Evolutionary conservation across 2,329 filamentous ascomycete species (phyloP).

Genomic region (Cyphellophora europaea): DNA sequence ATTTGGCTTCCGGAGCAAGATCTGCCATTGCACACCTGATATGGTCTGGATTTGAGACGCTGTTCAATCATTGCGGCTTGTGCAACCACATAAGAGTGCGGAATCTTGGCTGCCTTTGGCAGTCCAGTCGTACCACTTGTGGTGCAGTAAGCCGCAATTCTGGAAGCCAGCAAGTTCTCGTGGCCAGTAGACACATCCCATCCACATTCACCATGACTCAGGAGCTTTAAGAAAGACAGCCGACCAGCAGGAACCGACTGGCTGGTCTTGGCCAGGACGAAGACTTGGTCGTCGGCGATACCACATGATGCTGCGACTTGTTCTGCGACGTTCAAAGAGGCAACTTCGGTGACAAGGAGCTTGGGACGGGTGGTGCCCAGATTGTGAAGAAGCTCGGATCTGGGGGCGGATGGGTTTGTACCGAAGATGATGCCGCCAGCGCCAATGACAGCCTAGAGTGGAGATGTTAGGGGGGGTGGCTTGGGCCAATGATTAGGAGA

Average conservation of each 20-base stretch:
- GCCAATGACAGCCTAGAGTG: constrained; percentile 28
- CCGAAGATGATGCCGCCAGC: constrained; percentile 41
- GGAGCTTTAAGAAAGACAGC: constrained; percentile 24
- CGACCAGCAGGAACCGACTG: no score
- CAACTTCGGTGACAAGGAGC: constrained; percentile 34
- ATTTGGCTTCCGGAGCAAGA: constrained; percentile 1
- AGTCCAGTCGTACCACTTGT: constrained; percentile 53
- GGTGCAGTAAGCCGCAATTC: constrained; percentile 31
- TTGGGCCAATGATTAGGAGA: background rate
- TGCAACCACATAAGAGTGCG: constrained; percentile 33
- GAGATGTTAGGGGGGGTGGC: background rate
- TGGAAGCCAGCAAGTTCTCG: constrained; percentile 36
- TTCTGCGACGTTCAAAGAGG: constrained; percentile 28
- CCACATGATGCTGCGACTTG: constrained; percentile 23
- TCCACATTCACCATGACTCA: constrained; percentile 32
- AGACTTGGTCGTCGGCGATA: constrained; percentile 22
- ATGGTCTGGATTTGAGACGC: constrained; percentile 9
- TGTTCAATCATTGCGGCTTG: constrained; percentile 12
- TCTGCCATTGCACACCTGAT: constrained; percentile 10
- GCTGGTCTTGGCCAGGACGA: constrained; percentile 26
- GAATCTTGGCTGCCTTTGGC: constrained; percentile 50
- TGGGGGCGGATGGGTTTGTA: constrained; percentile 39
- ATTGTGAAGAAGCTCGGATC: constrained; percentile 38
- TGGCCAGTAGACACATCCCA: constrained; percentile 24
- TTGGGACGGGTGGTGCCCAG: constrained; percentile 34